phyloP scores from a whole-genome alignment of 805 yeast genomes.

The Wickerhamiella cacticola region DNA sequence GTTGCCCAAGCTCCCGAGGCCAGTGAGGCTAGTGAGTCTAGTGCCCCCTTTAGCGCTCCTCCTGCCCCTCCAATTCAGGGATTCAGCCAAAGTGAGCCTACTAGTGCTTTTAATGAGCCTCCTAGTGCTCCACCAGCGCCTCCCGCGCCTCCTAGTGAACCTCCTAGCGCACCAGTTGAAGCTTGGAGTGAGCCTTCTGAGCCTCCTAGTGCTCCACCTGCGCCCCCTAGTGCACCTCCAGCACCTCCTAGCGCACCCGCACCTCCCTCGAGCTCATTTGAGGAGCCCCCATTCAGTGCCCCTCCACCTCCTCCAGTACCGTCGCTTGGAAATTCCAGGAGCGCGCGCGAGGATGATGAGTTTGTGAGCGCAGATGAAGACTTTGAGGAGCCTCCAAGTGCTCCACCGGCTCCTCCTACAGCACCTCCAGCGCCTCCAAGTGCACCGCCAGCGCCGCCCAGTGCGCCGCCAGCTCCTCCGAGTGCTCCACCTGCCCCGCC shows the following conservation, averaged over 20 bases:
- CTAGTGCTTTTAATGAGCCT: slow-evolving; percentile 10
- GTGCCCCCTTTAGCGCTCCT: background rate
- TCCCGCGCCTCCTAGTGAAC: slow-evolving; percentile 29
- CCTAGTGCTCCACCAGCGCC: slow-evolving; percentile 14
- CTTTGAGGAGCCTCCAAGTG: slow-evolving; percentile 8
- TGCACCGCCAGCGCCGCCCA: slow-evolving; percentile 13
- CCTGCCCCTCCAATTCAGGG: no score
- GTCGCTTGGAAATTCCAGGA: background rate
- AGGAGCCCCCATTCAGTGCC: background rate
- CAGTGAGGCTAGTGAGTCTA: no score
- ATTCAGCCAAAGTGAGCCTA: background rate
- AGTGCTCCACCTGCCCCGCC: slow-evolving; percentile 25
- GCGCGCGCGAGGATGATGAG: background rate
- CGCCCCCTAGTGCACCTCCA: slow-evolving; percentile 31
- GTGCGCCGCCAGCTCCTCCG: slow-evolving; percentile 20
- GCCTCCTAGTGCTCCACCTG: slow-evolving; percentile 28
- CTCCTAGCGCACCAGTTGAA: slow-evolving; percentile 30
- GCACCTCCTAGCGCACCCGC: slow-evolving; percentile 24
- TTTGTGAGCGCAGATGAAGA: slow-evolving; percentile 9
- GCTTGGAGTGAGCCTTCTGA: slow-evolving; percentile 13
- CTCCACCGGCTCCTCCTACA: slow-evolving; percentile 26
- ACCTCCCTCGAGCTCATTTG: slow-evolving; percentile 14
- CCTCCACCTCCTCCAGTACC: background rate
- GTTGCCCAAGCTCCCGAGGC: no score
- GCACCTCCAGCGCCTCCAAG: slow-evolving; percentile 16